These are phyloP conservation scores for Lanzia echinophila DNA, from an alignment of 2,329 filamentous ascomycete genomes.

Conservation along the genomic window DNA sequence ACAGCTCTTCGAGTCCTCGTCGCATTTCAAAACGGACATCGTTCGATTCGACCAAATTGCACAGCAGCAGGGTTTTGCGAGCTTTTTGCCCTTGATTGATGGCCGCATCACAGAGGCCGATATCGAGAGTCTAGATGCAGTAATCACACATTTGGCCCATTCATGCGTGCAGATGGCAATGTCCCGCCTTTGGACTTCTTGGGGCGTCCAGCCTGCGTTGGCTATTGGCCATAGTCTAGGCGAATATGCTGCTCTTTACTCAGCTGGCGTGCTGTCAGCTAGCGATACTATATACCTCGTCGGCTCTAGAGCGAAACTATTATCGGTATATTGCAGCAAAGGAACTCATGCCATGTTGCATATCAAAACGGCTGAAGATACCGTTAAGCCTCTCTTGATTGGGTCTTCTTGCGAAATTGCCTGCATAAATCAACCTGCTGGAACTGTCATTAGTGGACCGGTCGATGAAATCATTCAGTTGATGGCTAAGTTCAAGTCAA, in stretches of 20 bases:
- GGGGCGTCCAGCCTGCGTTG: constrained; percentile 47
- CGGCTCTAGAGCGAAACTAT: constrained; percentile 56
- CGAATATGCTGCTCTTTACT: constrained; percentile 65
- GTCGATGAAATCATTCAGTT: background rate
- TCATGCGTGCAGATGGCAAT: constrained; percentile 30
- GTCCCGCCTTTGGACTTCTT: constrained; percentile 46
- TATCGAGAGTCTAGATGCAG: background rate
- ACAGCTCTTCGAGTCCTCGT: background rate
- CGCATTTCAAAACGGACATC: background rate
- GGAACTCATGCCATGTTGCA: constrained; percentile 62
- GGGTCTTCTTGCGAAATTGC: background rate
- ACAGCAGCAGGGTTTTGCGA: constrained; percentile 21
- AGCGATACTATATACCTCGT: constrained; percentile 67
- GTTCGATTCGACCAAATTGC: constrained; percentile 13
- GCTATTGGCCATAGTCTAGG: constrained; percentile 59
- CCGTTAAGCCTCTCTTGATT: constrained; percentile 52
- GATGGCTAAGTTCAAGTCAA: background rate
- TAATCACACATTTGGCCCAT: background rate
- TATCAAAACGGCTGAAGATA: constrained; percentile 42
- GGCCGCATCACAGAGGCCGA: background rate
- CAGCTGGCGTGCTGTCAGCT: constrained; percentile 63
- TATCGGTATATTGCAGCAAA: constrained; percentile 56
- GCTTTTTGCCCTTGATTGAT: constrained; percentile 33
- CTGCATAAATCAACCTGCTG: background rate
- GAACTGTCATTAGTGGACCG: background rate